Evolutionary conservation across 2,329 filamentous ascomycete genomes (phyloP), one percentile per base, ranked within the genome.

Genomic region (Sporothrix sp.): DNA sequence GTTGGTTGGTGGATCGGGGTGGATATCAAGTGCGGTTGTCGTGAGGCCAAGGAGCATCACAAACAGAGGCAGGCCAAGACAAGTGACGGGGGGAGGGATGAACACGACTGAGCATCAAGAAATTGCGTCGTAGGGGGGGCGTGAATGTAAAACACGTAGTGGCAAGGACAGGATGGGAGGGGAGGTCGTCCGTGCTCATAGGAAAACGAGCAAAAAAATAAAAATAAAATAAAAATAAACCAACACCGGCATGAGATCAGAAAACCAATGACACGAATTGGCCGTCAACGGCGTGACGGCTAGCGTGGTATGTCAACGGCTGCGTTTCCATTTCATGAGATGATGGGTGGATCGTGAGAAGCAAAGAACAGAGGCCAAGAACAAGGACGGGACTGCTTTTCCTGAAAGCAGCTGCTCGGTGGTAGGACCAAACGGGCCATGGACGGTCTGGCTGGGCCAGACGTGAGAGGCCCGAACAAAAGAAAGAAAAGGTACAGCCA

Each of bases 31-130:
- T 23, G 23, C 27, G 23, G 4, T n/a, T 44, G 18, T 39, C 35
- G 39, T 48, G 45, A 23, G 45, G 33, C 25, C 8, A 33, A 39
- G 42, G 48, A 36, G 47, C 25, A 9, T 27, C 33, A 23, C 30
- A 40, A 52, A 39, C 35, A 2, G 40, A 42, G 43, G 54, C 0
- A 58, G 59, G 8, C 48, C 23, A 20, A 28, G 27, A 28, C 13
- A 21, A 14, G 32, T 5, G 42, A 18, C 11, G 14, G 16, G 13
- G 4, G n/a, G n/a, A 20, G 32, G 8, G 21, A 37, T 42, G 23
- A n/a, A 3, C 20, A 10, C 14, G 28, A 13, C 27, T 11, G 25
- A 45, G 23, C 10, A 27, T 16, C n/a, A 23, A 23, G 23, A 37
- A 8, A 30, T 7, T 1, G n/a, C n/a, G n/a, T n/a, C n/a, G n/a